Evolutionary conservation across 202 grass and related monocot species (phyloP), one percentile per base, ranked within the genome.

Genomic region (Eragrostis tef): DNA sequence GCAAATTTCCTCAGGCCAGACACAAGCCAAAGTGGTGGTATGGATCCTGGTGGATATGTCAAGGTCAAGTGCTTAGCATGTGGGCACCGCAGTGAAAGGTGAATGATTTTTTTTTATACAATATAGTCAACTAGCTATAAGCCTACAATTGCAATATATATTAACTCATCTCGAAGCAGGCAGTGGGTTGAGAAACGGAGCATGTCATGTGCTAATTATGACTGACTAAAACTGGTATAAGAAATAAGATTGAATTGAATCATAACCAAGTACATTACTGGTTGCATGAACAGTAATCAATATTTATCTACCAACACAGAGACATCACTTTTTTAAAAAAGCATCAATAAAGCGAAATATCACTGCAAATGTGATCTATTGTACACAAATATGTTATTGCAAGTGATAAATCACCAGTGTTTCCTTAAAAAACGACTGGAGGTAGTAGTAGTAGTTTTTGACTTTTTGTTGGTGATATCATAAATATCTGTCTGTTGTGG

Each of bases 21-120:
- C 84, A 93, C 87, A 42, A 91, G 93, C 78, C 83, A 83, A 72
- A 75, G 85, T 59, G 90, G 91, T 79, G 80, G 88, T 46, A 96
- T 99, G 93, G 96, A 99, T 90, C 96, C 93, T 87, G 87, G 86
- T 64, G 93, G 87, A 70, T 92, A 93, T 84, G 90, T 99, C 15
- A 99, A 99, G 86, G 89, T 99, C 75, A 99, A 99, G 64, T 96
- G 90, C 84, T 86, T 99, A 90, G 91, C 85, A 41, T 90, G 77
- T 56, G 93, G 96, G 70, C 74, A 96, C 76, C 81, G 78, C 29
- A 90, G 80, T 48, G 93, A 99, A 88, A 99, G 96, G 96, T 99
- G 63, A 88, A 62, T 67, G 59, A 43, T 51, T 66, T 20, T 56
- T 80, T 71, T 89, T 75, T 59, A 64, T 87, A 79, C 14, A 22